Base-by-base conservation (phyloP, 805 yeast species). In the Yarrowia hollandica region DNA sequence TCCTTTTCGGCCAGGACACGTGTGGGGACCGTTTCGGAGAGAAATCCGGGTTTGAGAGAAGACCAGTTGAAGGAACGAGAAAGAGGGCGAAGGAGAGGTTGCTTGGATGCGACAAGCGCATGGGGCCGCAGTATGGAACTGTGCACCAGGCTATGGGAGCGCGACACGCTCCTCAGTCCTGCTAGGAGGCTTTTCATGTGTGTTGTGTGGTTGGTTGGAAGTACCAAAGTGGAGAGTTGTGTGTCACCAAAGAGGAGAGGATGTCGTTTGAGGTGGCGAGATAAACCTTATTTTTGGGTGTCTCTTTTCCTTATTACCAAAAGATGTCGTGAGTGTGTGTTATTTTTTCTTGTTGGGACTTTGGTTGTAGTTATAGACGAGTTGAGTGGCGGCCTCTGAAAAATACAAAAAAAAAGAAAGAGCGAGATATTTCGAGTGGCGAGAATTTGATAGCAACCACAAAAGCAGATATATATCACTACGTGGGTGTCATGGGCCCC, bases 1-100 rank as follows among this genome's bases (percentile, higher is more conserved):
- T 94, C 99, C 68, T 83, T 80, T 5, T 75, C 71, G 5, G 88
- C 87, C 21, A 86, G 73, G 15, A 58, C 44, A 28, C 34, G 39
- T 1, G 44, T 50, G 9, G 44, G 60, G 12, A 44, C 63, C 11
- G 57, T 3, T 4, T 60, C 38, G n/a, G 62, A 50, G 31, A 48
- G n/a, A 18, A 28, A 39, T 25, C 60, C 38, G 21, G 55, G 39
- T 7, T 39, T 38, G 30, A 55, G 38, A 4, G 59, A 28, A 10
- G 59, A 39, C 59, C 50, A 38, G 38, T 38, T 28, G 30, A 55
- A 31, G 14, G 59, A n/a, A 1, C 48, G 38, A 19, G 28, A 12
- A 16, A 18, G 25, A 14, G 16, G 26, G 19, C 7, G 12, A n/a
- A 14, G 14, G 39, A 21, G n/a, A n/a, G n/a, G n/a, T n/a, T n/a